Conservation (phyloP, 768 basidiomycete genomes). For the Boletales sp. region DNA sequence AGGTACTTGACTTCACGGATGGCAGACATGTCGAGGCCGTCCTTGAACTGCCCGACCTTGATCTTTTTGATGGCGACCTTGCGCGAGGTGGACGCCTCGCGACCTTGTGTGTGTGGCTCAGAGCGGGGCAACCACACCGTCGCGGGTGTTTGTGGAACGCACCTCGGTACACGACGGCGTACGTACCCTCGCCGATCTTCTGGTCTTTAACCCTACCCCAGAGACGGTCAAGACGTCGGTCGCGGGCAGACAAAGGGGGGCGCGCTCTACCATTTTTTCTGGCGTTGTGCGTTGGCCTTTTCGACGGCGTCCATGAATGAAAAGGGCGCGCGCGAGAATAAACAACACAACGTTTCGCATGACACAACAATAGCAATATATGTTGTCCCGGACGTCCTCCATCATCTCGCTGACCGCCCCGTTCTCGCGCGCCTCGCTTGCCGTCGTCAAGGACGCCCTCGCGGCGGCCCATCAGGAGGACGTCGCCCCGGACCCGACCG, state of each 20-base stretch:
- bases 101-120: slow-evolving; percentile 42
- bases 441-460: slow-evolving; percentile 29
- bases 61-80: slow-evolving; percentile 98
- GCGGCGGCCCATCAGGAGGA: slow-evolving; percentile 10
- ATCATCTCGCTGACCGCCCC: slow-evolving; percentile 33
- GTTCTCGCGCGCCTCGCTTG: slow-evolving; percentile 35
- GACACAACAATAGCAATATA: too few relatives aligned
- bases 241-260: neutral
- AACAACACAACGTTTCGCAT: too few relatives aligned
- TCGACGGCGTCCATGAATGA: slow-evolving; percentile 75
- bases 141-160: slow-evolving; percentile 9
- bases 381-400: slow-evolving; percentile 26
- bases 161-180: slow-evolving; percentile 95
- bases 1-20: slow-evolving; percentile 97
- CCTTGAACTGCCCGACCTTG: slow-evolving; percentile 94
- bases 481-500: slow-evolving; percentile 19
- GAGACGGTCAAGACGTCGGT: slow-evolving; percentile 7
- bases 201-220: slow-evolving; percentile 66
- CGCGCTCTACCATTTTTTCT: slow-evolving; percentile 57
- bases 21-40: slow-evolving; percentile 98
- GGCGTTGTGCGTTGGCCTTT: slow-evolving; percentile 68
- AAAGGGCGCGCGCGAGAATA: too few relatives aligned
- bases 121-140: too few relatives aligned
- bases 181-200: slow-evolving; percentile 90
- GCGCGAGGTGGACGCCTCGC: slow-evolving; percentile 69